Evolutionary conservation across 257 asterid genomes (phyloP).

Genomic region (Gentiana dahurica): DNA sequence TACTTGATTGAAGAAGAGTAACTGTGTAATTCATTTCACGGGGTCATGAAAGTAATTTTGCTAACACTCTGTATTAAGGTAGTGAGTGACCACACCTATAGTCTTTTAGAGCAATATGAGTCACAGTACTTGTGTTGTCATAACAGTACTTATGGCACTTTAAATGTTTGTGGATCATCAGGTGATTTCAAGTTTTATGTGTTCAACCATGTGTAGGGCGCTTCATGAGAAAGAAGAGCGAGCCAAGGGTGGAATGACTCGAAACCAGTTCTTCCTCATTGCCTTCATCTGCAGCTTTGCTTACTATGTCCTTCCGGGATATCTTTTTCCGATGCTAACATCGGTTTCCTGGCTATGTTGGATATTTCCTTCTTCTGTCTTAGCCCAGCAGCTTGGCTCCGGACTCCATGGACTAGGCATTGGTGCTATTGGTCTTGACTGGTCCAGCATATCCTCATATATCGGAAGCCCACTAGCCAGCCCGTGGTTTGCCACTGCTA

Average conservation of each 20-base stretch:
- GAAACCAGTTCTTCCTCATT: slow-evolving; percentile 79
- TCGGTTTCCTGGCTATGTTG: slow-evolving; percentile 94
- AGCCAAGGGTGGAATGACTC: slow-evolving; percentile 47
- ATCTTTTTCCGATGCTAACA: slow-evolving; percentile 68
- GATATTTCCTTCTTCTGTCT: slow-evolving; percentile 60
- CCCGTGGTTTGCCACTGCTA: slow-evolving; percentile 98
- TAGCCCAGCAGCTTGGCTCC: slow-evolving; percentile 87
- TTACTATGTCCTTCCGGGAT: slow-evolving; percentile 88
- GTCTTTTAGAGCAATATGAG: too few relatives aligned
- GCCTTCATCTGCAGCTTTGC: slow-evolving; percentile 85
- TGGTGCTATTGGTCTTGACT: slow-evolving; percentile 89
- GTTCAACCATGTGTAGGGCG: slow-evolving; percentile 41
- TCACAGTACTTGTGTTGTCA: too few relatives aligned
- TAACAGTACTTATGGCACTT: not conserved
- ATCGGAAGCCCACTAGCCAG: slow-evolving; percentile 96
- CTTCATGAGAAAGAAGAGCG: slow-evolving; percentile 86
- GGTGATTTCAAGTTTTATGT: not conserved
- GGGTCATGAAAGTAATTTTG: too few relatives aligned
- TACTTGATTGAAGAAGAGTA: too few relatives aligned
- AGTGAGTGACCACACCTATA: too few relatives aligned
- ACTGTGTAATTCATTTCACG: too few relatives aligned
- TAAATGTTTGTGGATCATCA: not conserved
- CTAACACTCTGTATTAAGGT: too few relatives aligned
- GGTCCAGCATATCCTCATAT: slow-evolving; percentile 90
- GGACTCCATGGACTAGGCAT: slow-evolving; percentile 90